These are phyloP conservation scores for Aspergillus hortae DNA, from an alignment of 2,329 filamentous ascomycete genomes.

Conservation along the genomic window DNA sequence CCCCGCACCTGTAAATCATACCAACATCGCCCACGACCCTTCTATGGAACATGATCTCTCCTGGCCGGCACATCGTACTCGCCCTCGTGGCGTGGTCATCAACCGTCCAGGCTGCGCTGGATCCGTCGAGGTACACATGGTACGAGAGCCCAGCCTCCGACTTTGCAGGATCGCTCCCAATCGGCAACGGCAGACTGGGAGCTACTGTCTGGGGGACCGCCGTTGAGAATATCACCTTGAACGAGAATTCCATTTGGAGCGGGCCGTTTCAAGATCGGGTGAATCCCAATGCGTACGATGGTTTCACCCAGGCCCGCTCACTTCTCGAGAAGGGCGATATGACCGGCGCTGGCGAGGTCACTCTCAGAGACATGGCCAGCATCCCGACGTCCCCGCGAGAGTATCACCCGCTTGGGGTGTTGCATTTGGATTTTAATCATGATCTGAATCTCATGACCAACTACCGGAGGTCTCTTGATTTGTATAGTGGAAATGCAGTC, in stretches of 20 bases:
- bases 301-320: not conserved
- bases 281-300: slow-evolving; percentile 5
- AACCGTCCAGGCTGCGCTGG: too few species aligned
- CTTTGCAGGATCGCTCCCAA: slow-evolving; percentile 15
- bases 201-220: slow-evolving; percentile 14
- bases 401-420: slow-evolving; percentile 10
- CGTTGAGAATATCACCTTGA: slow-evolving; percentile 15
- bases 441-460: not conserved
- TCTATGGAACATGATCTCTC: too few species aligned
- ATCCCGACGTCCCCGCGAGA: slow-evolving; percentile 6
- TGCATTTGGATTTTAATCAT: slow-evolving; percentile 10
- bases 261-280: slow-evolving; percentile 15
- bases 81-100: too few species aligned
- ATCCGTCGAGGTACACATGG: slow-evolving; percentile 2
- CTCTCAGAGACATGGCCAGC: slow-evolving; percentile 6
- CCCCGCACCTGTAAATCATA: too few species aligned
- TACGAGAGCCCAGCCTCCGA: slow-evolving; percentile 13
- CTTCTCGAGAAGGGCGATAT: slow-evolving; percentile 9
- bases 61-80: too few species aligned
- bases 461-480: slow-evolving; percentile 11
- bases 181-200: slow-evolving; percentile 18
- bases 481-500: not conserved
- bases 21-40: too few species aligned
- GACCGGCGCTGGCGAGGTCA: slow-evolving; percentile 2
- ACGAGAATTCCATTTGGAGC: slow-evolving; percentile 21